Percentiles rank a stretch among this genome's conserved stretches.
These are phyloP conservation scores for Yarrowia osloensis DNA, from an alignment of 805 yeast species.

Conservation along the genomic window DNA sequence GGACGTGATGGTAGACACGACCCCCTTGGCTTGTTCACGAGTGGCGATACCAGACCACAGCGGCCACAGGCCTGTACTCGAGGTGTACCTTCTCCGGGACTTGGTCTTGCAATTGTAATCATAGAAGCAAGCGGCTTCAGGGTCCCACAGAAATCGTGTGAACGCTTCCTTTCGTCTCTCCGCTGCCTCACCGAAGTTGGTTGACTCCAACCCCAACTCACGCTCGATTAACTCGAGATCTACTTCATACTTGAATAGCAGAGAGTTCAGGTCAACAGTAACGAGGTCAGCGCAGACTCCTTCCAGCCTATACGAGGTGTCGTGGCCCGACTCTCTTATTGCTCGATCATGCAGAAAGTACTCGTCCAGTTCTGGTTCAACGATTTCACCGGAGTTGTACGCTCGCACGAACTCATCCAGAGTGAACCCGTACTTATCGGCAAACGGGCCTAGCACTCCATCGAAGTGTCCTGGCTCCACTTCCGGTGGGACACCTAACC, in stretches of 20 bases:
- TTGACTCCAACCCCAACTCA: constrained; percentile 50
- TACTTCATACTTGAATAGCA: constrained; percentile 83
- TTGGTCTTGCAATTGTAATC: constrained; percentile 72
- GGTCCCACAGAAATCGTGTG: constrained; percentile 80
- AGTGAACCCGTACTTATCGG: constrained; percentile 58
- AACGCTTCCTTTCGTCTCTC: constrained; percentile 55
- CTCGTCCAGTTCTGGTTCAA: constrained; percentile 82
- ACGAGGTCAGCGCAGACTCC: constrained; percentile 88
- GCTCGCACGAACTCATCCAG: constrained; percentile 64
- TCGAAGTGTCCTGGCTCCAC: constrained; percentile 89
- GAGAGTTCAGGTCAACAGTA: constrained; percentile 83
- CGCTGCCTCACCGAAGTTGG: constrained; percentile 66
- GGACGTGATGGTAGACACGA: constrained; percentile 2
- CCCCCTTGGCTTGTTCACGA: constrained; percentile 63
- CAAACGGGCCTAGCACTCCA: constrained; percentile 66
- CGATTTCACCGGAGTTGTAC: constrained; percentile 66
- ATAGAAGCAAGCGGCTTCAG: constrained; percentile 70
- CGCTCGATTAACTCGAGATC: constrained; percentile 65
- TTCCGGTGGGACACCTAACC: constrained; percentile 94
- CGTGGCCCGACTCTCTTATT: constrained; percentile 95
- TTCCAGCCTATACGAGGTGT: constrained; percentile 86
- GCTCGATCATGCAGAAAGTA: constrained; percentile 91
- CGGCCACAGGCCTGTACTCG: constrained; percentile 92
- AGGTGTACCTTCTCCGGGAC: constrained; percentile 65
- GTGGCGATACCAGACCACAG: constrained; percentile 79